Conservation (phyloP, 2,329 filamentous ascomycete genomes). For the Fusarium sp. region DNA sequence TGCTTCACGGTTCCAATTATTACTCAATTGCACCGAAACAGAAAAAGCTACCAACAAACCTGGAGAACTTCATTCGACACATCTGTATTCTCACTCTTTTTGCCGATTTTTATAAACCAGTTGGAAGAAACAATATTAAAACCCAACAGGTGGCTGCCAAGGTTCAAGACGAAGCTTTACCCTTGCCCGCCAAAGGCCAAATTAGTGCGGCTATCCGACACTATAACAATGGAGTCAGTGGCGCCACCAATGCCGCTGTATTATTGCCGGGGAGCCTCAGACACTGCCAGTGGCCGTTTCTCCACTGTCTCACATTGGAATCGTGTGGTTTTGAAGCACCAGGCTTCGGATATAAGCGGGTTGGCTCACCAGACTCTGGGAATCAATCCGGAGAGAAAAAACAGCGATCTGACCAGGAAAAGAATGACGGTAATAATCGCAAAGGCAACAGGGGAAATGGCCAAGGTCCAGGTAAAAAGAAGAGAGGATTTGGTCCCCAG, state of each 20-base stretch:
- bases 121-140: fast-evolving
- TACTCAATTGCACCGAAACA: background rate
- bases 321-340: fast-evolving
- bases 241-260: fast-evolving
- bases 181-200: fast-evolving
- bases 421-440: fast-evolving
- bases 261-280: fast-evolving
- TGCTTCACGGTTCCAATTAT: fast-evolving
- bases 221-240: fast-evolving
- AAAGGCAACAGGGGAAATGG: background rate
- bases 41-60: fast-evolving
- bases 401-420: fast-evolving
- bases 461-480: fast-evolving
- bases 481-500: fast-evolving
- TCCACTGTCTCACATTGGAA: fast-evolving
- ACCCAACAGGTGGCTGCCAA: fast-evolving
- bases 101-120: background rate
- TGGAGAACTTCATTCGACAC: fast-evolving
- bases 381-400: background rate
- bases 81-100: fast-evolving
- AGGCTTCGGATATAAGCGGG: background rate
- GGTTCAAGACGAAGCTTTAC: fast-evolving
- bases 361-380: background rate
- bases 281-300: fast-evolving
- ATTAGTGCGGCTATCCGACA: background rate